Base-by-base conservation (phyloP, 2,329 filamentous ascomycete genomes). In the Epichloe aotearoae region DNA sequence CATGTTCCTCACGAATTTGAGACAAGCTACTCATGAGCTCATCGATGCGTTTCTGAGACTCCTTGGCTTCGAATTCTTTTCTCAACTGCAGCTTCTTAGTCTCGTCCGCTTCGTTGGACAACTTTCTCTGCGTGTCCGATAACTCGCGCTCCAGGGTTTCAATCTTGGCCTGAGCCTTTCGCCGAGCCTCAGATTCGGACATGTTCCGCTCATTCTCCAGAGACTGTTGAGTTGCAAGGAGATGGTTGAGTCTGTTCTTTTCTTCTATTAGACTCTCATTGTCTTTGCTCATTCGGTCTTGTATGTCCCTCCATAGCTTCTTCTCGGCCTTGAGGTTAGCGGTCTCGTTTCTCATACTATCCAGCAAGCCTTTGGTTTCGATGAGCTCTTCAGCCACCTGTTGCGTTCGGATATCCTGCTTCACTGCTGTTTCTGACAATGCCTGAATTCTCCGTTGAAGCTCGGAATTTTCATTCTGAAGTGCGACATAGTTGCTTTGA, bases 271-370 rank as follows among this genome's bases (percentile, higher is more conserved):
- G 73, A 19, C 72, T 80, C 61, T 95, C 88, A 56, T 93, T 95
- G 62, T 97, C 90, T 59, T 93, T 88, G 55, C 80, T 85, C 42
- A 97, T 74, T 49, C 94, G 83, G 55, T 86, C 84, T 64, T 97
- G 90, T 36, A 96, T 95, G 51, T 85, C 88, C 70, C 93, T 95
- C 86, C 87, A 95, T 10, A 98, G 75, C 38, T 88, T 86, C 69
- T 95, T 95, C 67, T 97, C 91, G 0, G 91, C 90, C 66, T 95
- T 95, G 36, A 96, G 77, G 61, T 97, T 96, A 15, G 89, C 84
- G 50, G 84, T 88, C 64, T 98, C 93, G 56, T 88, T 89, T 49
- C 89, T 85, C 66, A 96, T 79, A 61, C 88, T 90, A 61, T 98
- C 91, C 3, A 86, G 74, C 49, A 91, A 70, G 34, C 85, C 85